Evolutionary conservation across 768 basidiomycete genomes (phyloP), one percentile per base, ranked within the genome.

Genomic region (Flagelloscypha sp.): DNA sequence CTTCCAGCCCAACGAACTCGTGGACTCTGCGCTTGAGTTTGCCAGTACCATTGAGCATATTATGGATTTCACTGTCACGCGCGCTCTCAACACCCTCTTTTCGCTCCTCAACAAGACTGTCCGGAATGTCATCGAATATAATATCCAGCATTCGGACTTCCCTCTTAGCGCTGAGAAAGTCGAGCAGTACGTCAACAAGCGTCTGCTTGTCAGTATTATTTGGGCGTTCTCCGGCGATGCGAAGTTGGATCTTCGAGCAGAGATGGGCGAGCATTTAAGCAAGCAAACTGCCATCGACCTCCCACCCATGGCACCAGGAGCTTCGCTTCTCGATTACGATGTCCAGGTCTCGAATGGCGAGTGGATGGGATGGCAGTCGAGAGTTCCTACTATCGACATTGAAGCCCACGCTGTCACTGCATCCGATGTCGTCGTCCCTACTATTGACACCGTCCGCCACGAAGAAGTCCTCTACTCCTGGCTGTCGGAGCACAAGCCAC

Each of bases 171-270:
- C 66, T 0, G 95, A 98, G 43, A 80, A 79, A 27, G 70, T 95
- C 33, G 88, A 95, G 52, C 79, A 89, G 46, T 98, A 95, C 53
- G 81, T 93, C 36, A 77, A 79, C 29, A 93, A 93, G 52, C 80
- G 89, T 21, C 62, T 98, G 18, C 72, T 97, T 7, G 76, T 97
- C 56, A 88, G 75, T 61, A 79, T 98, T 44, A 84, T 98, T 32
- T 99, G 95, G 95, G 92, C 95, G 0, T 97, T 99, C 59, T 84
- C 90, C 22, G 95, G 95, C 25, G 95, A 99, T 48, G 81, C 89
- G n/a, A 87, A 85, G 48, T 63, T 95, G 40, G 89, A 92, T 46
- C 62, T 86, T 37, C 80, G 95, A 18, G 83, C 87, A 2, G 77
- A 83, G 44, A 76, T 99, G 69, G 92, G 95, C 35, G 79, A 89